Conservation (phyloP, 1,139 yeast species). For the Hemisphaericaspora lyxosophila region DNA sequence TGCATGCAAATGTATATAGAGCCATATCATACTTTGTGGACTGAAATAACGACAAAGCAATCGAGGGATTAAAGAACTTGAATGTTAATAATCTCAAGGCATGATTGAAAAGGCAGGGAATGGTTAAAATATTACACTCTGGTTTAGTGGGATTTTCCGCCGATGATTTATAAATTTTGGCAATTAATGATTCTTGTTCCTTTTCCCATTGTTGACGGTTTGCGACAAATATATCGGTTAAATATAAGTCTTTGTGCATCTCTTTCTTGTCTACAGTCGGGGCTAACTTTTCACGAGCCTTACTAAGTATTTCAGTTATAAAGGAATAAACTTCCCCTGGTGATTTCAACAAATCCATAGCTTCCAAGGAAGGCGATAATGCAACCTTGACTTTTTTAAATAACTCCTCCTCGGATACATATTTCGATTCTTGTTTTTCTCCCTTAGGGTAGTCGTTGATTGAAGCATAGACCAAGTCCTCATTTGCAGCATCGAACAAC, state of each 20-base stretch:
- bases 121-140: conserved; percentile 31
- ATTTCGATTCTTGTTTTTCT: too few species aligned
- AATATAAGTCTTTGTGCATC: conserved; percentile 5
- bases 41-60: conserved; percentile 38
- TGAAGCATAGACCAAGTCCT: neutral
- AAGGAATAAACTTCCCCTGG: conserved; percentile 10
- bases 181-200: conserved; percentile 20
- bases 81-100: conserved; percentile 26
- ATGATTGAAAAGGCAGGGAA: conserved; percentile 39
- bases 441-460: too few species aligned
- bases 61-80: conserved; percentile 36
- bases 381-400: conserved; percentile 21
- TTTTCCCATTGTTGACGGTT: conserved; percentile 13
- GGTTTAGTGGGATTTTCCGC: conserved; percentile 24
- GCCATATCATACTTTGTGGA: conserved; percentile 32
- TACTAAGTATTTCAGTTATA: conserved; percentile 2
- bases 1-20: conserved; percentile 37
- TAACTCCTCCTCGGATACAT: conserved; percentile 13
- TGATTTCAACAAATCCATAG: conserved; percentile 17
- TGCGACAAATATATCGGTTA: conserved; percentile 8
- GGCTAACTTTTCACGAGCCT: neutral
- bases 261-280: neutral
- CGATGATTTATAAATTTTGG: conserved; percentile 16
- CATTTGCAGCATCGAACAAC: too few species aligned
- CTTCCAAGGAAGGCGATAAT: conserved; percentile 24